Evolutionary conservation across 768 basidiomycete genomes (phyloP), one percentile per base, ranked within the genome.

Genomic region (Boletus rubropictus): DNA sequence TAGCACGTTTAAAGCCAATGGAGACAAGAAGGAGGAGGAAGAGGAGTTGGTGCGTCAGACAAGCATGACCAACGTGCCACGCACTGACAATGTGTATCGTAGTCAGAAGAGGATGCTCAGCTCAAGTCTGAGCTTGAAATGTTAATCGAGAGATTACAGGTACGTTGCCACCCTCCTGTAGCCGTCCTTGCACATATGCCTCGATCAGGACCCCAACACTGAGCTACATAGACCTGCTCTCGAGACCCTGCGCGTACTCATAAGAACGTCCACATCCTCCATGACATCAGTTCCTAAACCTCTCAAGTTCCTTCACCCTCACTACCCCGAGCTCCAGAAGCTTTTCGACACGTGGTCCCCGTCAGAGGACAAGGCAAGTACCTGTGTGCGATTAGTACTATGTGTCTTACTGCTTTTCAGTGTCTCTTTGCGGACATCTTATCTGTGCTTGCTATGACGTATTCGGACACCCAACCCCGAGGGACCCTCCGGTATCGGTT

Each of bases 271-370:
- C 10, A 99, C 96, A 4, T 94, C 90, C 14, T 96, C 93, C 6
- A 98, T 99, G 95, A 99, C 96, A 10, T 94, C 92, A 20, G 95
- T 99, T 9, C 96, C 96, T 1, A 98, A 99, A 72, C 96, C 96
- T 24, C 78, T 99, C 48, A 99, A 99, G 71, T 99, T 99, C 70
- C 78, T 99, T 25, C 85, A 93, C 46, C 94, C 93, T 28, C 86
- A 92, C 64, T 99, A 95, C 64, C 88, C 86, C 39, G 84, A 81
- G 48, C 78, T 95, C 34, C 87, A 93, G 66, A 74, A 74, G 20
- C 71, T 97, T 22, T 94, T 93, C 65, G 84, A 89, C 49, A 75
- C 82, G 32, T 90, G 93, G 85, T 64, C 81, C 2, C 61, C 77
- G 20, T 93, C 89, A 33, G 81, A 84, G 55, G 78, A 89, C 73